A percentile compares a stretch with the other conserved stretches of the same genome.
Evolutionary conservation across 495 filamentous ascomycete species (phyloP).

Genomic region (Tuber brumale): DNA sequence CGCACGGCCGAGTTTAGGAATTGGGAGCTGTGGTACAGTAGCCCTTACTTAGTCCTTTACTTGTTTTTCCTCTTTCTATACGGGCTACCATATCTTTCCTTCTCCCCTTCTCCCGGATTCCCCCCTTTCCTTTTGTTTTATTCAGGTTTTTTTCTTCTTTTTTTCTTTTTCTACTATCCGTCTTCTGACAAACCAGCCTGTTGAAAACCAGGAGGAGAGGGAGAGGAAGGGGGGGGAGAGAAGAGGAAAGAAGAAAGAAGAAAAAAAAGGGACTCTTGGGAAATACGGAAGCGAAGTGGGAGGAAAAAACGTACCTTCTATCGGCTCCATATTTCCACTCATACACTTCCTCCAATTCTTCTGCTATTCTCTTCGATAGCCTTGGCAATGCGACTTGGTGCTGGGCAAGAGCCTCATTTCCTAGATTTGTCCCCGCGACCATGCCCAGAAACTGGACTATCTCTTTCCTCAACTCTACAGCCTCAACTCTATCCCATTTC

Average conservation of each 20-base stretch:
- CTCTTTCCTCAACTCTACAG: slow-evolving; percentile 53
- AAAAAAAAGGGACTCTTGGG: slow-evolving; percentile 8
- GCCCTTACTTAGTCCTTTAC: not conserved
- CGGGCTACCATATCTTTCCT: not conserved
- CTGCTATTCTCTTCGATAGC: slow-evolving; percentile 58
- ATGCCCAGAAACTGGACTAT: slow-evolving; percentile 53
- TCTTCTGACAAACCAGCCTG: slow-evolving; percentile 9
- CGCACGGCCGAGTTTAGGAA: slow-evolving; percentile 57
- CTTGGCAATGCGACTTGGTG: slow-evolving; percentile 54
- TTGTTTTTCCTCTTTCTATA: not conserved
- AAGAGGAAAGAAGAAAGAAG: slow-evolving; percentile 3
- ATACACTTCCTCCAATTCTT: slow-evolving; percentile 58
- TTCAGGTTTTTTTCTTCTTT: slow-evolving; percentile 6
- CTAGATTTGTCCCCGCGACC: slow-evolving; percentile 49
- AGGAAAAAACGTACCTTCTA: slow-evolving; percentile 36
- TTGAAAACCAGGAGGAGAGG: not conserved
- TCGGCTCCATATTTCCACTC: slow-evolving; percentile 43
- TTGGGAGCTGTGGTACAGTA: slow-evolving; percentile 37
- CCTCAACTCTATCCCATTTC: slow-evolving; percentile 48
- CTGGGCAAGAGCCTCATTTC: slow-evolving; percentile 50
- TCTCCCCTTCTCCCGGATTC: slow-evolving; percentile 11
- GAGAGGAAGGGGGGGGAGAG: not conserved
- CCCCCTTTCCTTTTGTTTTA: not conserved
- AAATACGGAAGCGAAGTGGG: slow-evolving; percentile 5
- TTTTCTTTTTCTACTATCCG: not conserved